Evolutionary conservation across 495 filamentous ascomycete genomes (phyloP).

Genomic region (Aspergillus kassunensis): DNA sequence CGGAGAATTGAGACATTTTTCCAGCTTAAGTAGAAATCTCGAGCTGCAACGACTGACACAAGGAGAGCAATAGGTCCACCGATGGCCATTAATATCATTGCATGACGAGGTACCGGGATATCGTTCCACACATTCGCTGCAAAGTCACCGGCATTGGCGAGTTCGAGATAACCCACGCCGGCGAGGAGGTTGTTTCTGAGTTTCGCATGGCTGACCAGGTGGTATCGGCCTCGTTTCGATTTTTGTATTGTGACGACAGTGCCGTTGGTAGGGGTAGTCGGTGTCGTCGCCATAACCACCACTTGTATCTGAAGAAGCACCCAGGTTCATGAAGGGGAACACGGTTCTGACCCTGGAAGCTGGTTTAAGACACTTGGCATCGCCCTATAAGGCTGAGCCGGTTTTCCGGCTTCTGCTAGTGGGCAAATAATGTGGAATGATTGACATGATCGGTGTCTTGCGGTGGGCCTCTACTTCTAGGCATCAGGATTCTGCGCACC

Average conservation of each 20-base stretch:
- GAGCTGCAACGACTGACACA: constrained; percentile 40
- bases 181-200: constrained; percentile 42
- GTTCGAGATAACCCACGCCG: constrained; percentile 46
- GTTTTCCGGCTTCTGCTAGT: not conserved
- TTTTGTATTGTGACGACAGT: too few relatives aligned
- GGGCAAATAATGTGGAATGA: not conserved
- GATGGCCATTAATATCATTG: constrained; percentile 45
- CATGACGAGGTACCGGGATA: constrained; percentile 41
- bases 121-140: constrained; percentile 53
- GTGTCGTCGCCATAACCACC: not conserved
- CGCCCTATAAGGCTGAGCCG: constrained; percentile 24
- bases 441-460: not conserved
- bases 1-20: constrained; percentile 40
- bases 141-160: constrained; percentile 51
- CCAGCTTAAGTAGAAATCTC: constrained; percentile 41
- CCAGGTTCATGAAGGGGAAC: too few relatives aligned
- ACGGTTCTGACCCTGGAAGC: not conserved
- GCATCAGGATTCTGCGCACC: not conserved
- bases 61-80: constrained; percentile 43
- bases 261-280: not conserved
- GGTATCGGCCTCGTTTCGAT: not conserved
- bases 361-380: constrained; percentile 2
- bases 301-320: not conserved
- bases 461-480: not conserved
- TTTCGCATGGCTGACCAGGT: not conserved